Conservation (phyloP, 139 green algal species). For the Picocystis salinarum region DNA sequence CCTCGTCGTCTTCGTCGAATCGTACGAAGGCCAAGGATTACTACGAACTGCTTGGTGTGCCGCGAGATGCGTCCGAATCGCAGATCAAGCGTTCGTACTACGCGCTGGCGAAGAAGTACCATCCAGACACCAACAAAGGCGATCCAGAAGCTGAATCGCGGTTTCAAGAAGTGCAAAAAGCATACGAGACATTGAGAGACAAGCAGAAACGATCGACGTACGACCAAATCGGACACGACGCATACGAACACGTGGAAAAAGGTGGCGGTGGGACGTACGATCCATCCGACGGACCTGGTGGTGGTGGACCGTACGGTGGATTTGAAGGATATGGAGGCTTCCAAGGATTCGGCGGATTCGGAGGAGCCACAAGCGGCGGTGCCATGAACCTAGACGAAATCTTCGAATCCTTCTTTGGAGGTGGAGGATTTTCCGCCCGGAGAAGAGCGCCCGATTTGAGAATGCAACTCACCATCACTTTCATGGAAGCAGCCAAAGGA, state of each 20-base stretch:
- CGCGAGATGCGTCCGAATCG: constrained; percentile 46
- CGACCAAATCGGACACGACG: constrained; percentile 25
- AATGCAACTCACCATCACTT: constrained; percentile 13
- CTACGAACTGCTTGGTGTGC: constrained; percentile 64
- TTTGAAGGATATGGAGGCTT: constrained; percentile 12
- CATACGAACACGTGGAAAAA: constrained; percentile 31
- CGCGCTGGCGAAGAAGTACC: constrained; percentile 89
- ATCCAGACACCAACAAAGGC: constrained; percentile 85
- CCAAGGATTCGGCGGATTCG: constrained; percentile 5
- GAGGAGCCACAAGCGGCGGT: constrained; percentile 1
- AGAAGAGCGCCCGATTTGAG: neutral
- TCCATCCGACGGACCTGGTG: constrained; percentile 2
- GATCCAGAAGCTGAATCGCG: constrained; percentile 37
- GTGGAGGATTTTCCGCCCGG: constrained; percentile 8
- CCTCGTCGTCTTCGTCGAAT: too few relatives aligned
- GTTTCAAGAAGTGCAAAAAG: constrained; percentile 72
- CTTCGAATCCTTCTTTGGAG: constrained; percentile 22
- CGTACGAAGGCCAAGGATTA: constrained; percentile 57
- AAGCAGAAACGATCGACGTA: constrained; percentile 57
- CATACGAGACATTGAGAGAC: constrained; percentile 73
- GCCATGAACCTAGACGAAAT: constrained; percentile 23
- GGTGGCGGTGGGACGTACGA: constrained; percentile 14
- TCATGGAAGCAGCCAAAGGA: constrained; percentile 40
- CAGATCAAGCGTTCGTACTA: constrained; percentile 88
- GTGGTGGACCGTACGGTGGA: constrained; percentile 5